Evolutionary conservation across 2,329 filamentous ascomycete genomes (phyloP).

Genomic region (Davidsoniella virescens): DNA sequence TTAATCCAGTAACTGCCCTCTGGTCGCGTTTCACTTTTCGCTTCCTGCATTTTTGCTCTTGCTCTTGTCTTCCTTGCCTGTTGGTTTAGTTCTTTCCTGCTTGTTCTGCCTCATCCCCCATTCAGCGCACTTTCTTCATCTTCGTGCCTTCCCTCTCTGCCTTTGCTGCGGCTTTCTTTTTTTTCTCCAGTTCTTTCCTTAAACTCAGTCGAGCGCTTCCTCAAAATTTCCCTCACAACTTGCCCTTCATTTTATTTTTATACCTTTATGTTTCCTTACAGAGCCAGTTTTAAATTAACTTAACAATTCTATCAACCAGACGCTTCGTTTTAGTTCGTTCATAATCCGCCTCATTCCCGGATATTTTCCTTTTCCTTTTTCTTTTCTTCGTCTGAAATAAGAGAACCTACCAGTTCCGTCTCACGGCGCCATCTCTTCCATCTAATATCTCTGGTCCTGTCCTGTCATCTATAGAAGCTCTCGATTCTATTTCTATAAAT

Average conservation of each 20-base stretch:
- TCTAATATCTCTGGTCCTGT: not conserved
- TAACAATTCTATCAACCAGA: too few relatives aligned
- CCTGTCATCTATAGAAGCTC: not conserved
- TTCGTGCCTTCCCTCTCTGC: not conserved
- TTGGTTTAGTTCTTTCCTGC: not conserved
- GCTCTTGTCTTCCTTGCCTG: not conserved
- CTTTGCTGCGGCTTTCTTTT: not conserved
- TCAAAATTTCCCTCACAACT: not conserved
- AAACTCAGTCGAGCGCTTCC: too few relatives aligned
- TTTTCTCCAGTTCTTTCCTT: too few relatives aligned
- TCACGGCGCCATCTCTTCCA: too few relatives aligned
- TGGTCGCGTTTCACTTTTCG: too few relatives aligned
- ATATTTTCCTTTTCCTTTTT: not conserved
- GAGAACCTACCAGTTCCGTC: too few relatives aligned
- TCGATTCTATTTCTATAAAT: not conserved
- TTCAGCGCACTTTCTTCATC: too few relatives aligned
- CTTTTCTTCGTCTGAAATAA: not conserved
- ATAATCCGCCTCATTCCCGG: not conserved
- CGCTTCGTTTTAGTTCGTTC: not conserved
- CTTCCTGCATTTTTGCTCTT: not conserved
- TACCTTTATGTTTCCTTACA: too few relatives aligned
- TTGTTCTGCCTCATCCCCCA: too few relatives aligned
- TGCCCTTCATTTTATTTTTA: not conserved
- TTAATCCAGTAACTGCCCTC: too few relatives aligned
- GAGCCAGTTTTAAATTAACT: too few relatives aligned